Percentiles rank a stretch among this genome's conserved stretches.
Conservation (phyloP, 2,329 filamentous ascomycete species). For the Chaetomiaceae sp. region DNA sequence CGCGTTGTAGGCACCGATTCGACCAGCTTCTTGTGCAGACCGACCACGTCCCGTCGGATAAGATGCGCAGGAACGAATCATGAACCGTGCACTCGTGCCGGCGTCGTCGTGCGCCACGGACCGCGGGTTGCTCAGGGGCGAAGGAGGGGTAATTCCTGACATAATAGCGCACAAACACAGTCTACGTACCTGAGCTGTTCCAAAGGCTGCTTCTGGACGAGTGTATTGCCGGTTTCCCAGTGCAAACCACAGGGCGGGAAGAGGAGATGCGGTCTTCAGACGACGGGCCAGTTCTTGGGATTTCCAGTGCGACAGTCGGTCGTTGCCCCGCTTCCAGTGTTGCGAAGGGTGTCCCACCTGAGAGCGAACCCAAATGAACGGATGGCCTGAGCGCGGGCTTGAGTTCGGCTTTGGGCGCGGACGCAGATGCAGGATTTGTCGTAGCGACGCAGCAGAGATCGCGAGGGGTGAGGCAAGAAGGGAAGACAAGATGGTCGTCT, state of each 20-base stretch:
- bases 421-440: not conserved
- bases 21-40: no score
- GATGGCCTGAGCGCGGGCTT: conserved; percentile 7
- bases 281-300: conserved; percentile 7
- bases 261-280: conserved; percentile 6
- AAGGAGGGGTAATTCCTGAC: not conserved
- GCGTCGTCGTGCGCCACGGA: no score
- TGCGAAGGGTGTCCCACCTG: not conserved
- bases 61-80: no score
- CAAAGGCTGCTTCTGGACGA: not conserved
- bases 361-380: conserved; percentile 10
- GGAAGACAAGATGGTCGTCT: conserved; percentile 1
- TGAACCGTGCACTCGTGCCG: no score
- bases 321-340: conserved; percentile 18
- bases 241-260: not conserved
- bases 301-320: no score
- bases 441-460: not conserved
- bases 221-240: no score
- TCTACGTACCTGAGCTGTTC: not conserved
- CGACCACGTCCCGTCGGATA: no score
- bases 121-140: not conserved
- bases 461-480: not conserved
- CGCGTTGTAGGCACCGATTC: no score
- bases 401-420: not conserved
- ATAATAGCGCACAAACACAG: not conserved